Base-by-base conservation (phyloP, 169 alveolate genomes). In the Theileria equi region DNA sequence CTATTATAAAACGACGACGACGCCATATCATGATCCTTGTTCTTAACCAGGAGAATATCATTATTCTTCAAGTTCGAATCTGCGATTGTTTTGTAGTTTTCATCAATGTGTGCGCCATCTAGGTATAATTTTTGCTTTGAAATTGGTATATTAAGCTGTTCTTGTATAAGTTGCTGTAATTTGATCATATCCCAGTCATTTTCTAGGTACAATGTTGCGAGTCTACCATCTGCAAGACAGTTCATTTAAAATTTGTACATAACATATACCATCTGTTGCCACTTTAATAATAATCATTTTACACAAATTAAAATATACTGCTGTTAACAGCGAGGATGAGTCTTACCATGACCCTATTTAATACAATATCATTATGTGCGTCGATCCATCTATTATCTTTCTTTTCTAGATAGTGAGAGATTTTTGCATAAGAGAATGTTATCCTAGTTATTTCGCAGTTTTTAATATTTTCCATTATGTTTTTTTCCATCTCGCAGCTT, bases 141-240 rank as follows among this genome's bases (percentile, higher is more conserved):
- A 1, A 16, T 52, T 0, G 84, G 72, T 19, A 74, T 31, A 36
- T 74, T 74, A 13, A 74, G 34, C 0, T 74, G 81, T 8, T 52
- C 38, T 29, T 38, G 11, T 6, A 74, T 65, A 55, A 64, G 17
- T 21, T 53, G 38, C 8, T 48, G 31, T 5, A 74, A 36, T 23
- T 35, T 64, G 11, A 62, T n/a, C 2, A 74, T 5, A 8, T 32
- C 36, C 84, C 84, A 74, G 40, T 74, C 84, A 8, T 23, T 38
- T 32, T 74, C 84, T 32, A 74, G 43, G 66, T 40, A 74, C 25
- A 74, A 67, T n/a, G 84, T 65, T 40, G 21, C 54, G 32, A 53
- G 29, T 43, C 52, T 62, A 47, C 61, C 84, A 44, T 74, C 84
- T 74, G 55, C 7, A 21, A 0, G 10, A 21, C 25, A 28, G 8